These are phyloP conservation scores for Salvia miltiorrhiza DNA, from an alignment of 257 asterid genomes.

Conservation along the genomic window DNA sequence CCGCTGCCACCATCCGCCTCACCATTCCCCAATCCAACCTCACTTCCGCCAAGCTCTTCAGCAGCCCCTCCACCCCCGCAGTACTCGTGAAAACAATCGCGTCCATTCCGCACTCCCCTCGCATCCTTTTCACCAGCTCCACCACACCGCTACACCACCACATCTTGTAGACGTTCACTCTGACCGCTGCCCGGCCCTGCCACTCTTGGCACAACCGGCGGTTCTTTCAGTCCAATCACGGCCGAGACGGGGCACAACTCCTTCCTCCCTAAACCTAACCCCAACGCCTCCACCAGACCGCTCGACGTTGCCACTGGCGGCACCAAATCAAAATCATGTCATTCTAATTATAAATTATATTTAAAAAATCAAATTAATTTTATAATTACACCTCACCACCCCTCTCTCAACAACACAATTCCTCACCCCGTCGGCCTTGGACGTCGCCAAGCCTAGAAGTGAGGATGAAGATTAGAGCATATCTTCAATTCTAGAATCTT, in stretches of 20 bases:
- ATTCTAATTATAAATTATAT: too few species aligned
- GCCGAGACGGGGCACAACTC: slow-evolving; percentile 69
- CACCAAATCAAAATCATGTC: too few species aligned
- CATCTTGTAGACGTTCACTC: slow-evolving; percentile 64
- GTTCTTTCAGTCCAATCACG: slow-evolving; percentile 65
- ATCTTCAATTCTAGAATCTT: too few species aligned
- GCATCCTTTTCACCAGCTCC: slow-evolving; percentile 42
- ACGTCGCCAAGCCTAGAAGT: too few species aligned
- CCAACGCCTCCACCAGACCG: slow-evolving; percentile 55
- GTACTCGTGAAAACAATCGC: slow-evolving; percentile 78
- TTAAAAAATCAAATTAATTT: too few species aligned
- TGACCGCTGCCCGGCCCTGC: slow-evolving; percentile 55
- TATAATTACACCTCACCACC: too few species aligned
- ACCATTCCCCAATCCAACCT: slow-evolving; percentile 69
- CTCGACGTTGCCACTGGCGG: slow-evolving; percentile 72
- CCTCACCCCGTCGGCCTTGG: too few species aligned
- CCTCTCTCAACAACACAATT: too few species aligned
- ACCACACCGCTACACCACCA: slow-evolving; percentile 57
- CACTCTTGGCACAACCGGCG: slow-evolving; percentile 69
- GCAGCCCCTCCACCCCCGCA: slow-evolving; percentile 81
- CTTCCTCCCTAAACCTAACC: slow-evolving; percentile 51
- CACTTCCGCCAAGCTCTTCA: slow-evolving; percentile 64
- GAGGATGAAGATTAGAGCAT: too few species aligned
- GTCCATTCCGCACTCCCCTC: slow-evolving; percentile 54
- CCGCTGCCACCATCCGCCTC: slow-evolving; percentile 69